These are phyloP conservation scores for Gloeopeniophorella convolvens DNA, from an alignment of 768 basidiomycete genomes.

Conservation along the genomic window DNA sequence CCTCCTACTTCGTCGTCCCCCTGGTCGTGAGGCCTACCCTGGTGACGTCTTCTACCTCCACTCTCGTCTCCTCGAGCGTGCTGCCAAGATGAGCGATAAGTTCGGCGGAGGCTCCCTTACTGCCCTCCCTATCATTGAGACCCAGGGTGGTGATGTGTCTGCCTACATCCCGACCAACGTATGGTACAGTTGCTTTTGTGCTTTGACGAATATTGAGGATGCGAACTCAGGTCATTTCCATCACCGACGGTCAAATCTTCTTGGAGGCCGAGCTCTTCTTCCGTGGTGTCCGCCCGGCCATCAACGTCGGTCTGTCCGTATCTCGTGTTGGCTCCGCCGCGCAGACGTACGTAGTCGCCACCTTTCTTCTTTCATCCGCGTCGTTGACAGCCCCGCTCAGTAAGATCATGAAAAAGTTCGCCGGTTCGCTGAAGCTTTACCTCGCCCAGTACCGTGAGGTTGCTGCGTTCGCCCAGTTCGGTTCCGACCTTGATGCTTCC, in stretches of 20 bases:
- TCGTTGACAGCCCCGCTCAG: slow-evolving; percentile 31
- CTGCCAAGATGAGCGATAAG: slow-evolving; percentile 99
- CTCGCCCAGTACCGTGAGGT: slow-evolving; percentile 99
- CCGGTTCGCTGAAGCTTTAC: slow-evolving; percentile 99
- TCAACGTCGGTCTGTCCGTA: slow-evolving; percentile 99
- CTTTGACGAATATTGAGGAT: no score
- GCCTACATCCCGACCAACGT: slow-evolving; percentile 97
- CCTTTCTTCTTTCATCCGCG: background rate
- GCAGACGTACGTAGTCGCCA: slow-evolving; percentile 74
- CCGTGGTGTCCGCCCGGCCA: slow-evolving; percentile 99
- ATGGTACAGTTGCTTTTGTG: slow-evolving; percentile 30
- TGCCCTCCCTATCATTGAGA: slow-evolving; percentile 99
- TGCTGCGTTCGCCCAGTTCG: slow-evolving; percentile 98
- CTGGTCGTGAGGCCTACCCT: slow-evolving; percentile 99
- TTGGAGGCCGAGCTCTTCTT: slow-evolving; percentile 99
- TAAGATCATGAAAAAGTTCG: slow-evolving; percentile 99
- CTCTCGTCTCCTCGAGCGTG: slow-evolving; percentile 99
- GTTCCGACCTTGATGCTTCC: slow-evolving; percentile 99
- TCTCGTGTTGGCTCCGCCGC: slow-evolving; percentile 99
- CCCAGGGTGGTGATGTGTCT: slow-evolving; percentile 99
- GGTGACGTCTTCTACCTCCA: slow-evolving; percentile 99
- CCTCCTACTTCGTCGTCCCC: slow-evolving; percentile 97
- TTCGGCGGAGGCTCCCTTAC: slow-evolving; percentile 98
- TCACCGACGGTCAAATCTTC: slow-evolving; percentile 99
- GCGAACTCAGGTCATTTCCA: slow-evolving; percentile 83